phyloP scores from a whole-genome alignment of 805 yeast species.

The Teunomyces stri region DNA sequence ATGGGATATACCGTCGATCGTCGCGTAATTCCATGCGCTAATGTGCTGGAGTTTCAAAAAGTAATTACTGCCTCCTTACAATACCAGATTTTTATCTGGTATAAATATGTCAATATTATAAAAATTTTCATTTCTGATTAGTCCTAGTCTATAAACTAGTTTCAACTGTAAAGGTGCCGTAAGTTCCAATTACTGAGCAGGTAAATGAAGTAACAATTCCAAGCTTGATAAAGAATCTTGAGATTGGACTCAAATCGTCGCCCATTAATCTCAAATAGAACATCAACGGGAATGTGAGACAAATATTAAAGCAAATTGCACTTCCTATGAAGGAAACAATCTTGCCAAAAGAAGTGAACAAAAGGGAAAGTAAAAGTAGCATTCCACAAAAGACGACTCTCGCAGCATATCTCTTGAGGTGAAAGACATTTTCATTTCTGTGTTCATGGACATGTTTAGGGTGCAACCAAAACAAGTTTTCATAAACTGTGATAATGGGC shows the following conservation, averaged over 20 bases:
- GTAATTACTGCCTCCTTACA: background rate
- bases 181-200: conserved; percentile 59
- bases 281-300: conserved; percentile 72
- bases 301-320: conserved; percentile 73
- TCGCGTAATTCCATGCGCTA: background rate
- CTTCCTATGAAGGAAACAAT: conserved; percentile 81
- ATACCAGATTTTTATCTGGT: background rate
- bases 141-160: background rate
- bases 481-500: conserved; percentile 75
- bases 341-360: conserved; percentile 77
- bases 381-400: conserved; percentile 49
- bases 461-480: conserved; percentile 19
- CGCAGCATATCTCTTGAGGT: conserved; percentile 17
- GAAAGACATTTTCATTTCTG: conserved; percentile 3
- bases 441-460: conserved; percentile 1
- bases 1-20: background rate
- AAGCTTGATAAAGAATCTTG: conserved; percentile 38
- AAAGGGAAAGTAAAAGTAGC: conserved; percentile 58
- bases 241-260: conserved; percentile 38
- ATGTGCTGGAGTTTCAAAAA: background rate
- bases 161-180: conserved; percentile 33
- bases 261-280: conserved; percentile 64
- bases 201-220: conserved; percentile 45
- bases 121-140: background rate
- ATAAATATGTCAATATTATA: background rate